phyloP scores from a whole-genome alignment of 2,329 filamentous ascomycete species.

The Tolypocladium sp. region DNA sequence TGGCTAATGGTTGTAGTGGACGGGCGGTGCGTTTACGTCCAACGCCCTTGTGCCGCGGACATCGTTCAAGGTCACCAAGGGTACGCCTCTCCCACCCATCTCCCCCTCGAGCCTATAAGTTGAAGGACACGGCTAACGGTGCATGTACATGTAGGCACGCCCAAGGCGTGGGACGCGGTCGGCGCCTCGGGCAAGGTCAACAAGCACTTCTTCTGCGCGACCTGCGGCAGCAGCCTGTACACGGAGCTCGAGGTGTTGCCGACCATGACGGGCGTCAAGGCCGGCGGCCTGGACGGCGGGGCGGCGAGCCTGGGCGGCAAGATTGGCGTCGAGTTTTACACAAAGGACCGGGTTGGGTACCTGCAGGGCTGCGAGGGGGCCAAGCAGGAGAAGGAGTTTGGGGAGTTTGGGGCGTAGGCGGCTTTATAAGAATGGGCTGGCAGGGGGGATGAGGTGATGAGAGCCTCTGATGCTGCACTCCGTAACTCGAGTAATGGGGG shows the following conservation, averaged over 20 bases:
- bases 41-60: constrained; percentile 40
- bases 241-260: constrained; percentile 45
- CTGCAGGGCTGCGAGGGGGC: constrained; percentile 25
- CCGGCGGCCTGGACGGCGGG: constrained; percentile 39
- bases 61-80: constrained; percentile 39
- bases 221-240: constrained; percentile 41
- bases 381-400: constrained; percentile 6
- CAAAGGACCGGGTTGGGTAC: constrained; percentile 37
- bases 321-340: constrained; percentile 43
- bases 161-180: constrained; percentile 35
- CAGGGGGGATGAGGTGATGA: too few relatives aligned
- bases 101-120: too few relatives aligned
- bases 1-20: constrained; percentile 25
- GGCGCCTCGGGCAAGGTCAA: constrained; percentile 45
- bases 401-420: not conserved
- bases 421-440: too few relatives aligned
- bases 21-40: constrained; percentile 44
- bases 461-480: too few relatives aligned
- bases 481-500: too few relatives aligned
- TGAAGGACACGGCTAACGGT: not conserved
- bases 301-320: constrained; percentile 30
- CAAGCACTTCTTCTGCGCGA: constrained; percentile 45
- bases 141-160: constrained; percentile 27
- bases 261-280: constrained; percentile 39
- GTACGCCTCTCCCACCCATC: constrained; percentile 12